A percentile compares a stretch with the other conserved stretches of the same genome.
These are phyloP conservation scores for Sugiyamaella xylanicola DNA, from an alignment of 1,139 yeast species.

Conservation along the genomic window DNA sequence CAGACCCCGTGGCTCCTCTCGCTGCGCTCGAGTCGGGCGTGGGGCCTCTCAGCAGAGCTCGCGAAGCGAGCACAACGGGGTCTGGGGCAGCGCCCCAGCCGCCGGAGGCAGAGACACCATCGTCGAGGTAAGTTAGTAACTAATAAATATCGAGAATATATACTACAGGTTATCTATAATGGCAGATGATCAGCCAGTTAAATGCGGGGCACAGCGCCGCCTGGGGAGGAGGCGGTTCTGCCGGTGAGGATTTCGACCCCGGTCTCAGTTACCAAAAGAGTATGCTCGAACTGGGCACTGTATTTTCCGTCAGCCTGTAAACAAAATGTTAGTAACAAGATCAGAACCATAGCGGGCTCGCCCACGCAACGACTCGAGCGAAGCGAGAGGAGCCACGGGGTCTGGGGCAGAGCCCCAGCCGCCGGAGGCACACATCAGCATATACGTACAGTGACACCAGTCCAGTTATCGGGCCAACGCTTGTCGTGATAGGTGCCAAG, in stretches of 20 bases:
- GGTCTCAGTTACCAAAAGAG: slow-evolving; percentile 85
- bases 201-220: slow-evolving; percentile 75
- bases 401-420: not conserved
- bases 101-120: not conserved
- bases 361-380: not conserved
- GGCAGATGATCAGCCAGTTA: slow-evolving; percentile 17
- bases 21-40: not conserved
- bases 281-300: slow-evolving; percentile 94
- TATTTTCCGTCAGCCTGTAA: slow-evolving; percentile 67
- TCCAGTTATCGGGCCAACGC: slow-evolving; percentile 99
- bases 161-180: not conserved
- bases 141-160: not conserved
- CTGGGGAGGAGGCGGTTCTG: slow-evolving; percentile 76
- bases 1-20: not conserved
- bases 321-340: not conserved
- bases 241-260: slow-evolving; percentile 93
- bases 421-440: not conserved
- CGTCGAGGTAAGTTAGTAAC: not conserved
- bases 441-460: slow-evolving; percentile 65
- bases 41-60: not conserved
- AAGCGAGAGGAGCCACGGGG: not conserved
- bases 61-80: not conserved
- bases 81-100: not conserved
- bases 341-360: not conserved
- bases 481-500: slow-evolving; percentile 81